Evolutionary conservation across 768 basidiomycete genomes (phyloP).

Genomic region (Termitomyces sp.): DNA sequence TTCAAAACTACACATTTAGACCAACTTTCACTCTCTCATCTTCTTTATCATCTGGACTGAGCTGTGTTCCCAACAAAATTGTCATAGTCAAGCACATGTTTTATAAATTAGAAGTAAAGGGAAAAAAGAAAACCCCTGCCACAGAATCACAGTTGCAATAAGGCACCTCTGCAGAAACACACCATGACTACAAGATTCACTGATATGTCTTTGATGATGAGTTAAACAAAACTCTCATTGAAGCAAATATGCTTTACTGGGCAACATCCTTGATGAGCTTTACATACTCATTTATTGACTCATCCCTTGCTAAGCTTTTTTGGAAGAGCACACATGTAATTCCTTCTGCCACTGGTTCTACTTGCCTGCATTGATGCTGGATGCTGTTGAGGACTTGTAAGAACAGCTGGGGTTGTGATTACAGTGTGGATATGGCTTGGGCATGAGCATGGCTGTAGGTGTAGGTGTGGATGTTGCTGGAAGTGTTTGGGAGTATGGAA

Average conservation of each 20-base stretch:
- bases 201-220: not conserved
- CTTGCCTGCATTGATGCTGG: too few species aligned
- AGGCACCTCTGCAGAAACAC: not conserved
- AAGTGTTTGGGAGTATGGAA: too few species aligned
- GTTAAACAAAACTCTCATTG: not conserved
- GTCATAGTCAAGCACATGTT: not conserved
- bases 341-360: too few species aligned
- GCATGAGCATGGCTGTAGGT: too few species aligned
- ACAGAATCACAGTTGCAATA: not conserved
- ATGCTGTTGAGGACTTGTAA: too few species aligned
- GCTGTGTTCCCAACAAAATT: not conserved
- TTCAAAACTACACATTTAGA: constrained; percentile 5
- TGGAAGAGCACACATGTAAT: too few species aligned
- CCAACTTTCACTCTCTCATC: not conserved
- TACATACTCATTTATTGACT: not conserved
- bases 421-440: too few species aligned
- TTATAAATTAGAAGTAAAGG: not conserved
- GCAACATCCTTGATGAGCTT: not conserved
- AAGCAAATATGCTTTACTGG: constrained; percentile 1
- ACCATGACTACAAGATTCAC: not conserved
- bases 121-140: not conserved
- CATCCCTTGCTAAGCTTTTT: not conserved
- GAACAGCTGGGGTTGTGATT: too few species aligned
- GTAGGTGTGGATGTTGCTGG: too few species aligned
- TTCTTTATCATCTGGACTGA: not conserved